Percentiles rank a stretch among this genome's conserved stretches.
These are phyloP conservation scores for Chamaecyparis obtusa DNA, from an alignment of 75 land plant species.

Conservation along the genomic window DNA sequence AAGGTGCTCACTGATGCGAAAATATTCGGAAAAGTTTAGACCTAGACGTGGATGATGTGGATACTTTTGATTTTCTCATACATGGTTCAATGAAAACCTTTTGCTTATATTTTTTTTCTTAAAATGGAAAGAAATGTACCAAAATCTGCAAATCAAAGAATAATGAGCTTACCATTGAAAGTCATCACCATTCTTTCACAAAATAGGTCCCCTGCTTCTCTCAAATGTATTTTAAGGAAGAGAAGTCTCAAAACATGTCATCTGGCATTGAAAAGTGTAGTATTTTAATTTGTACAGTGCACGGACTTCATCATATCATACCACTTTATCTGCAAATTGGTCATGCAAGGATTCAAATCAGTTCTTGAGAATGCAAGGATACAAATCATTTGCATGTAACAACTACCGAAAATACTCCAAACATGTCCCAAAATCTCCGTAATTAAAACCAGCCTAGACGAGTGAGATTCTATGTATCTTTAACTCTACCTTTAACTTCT, in stretches of 20 bases:
- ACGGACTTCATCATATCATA: not conserved
- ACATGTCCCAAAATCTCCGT: no score
- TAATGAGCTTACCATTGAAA: conserved; percentile 4
- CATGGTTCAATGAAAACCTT: not conserved
- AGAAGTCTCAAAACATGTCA: not conserved
- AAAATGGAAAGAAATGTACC: not conserved
- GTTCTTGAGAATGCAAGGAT: no score
- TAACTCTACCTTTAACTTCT: no score
- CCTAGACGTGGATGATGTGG: not conserved
- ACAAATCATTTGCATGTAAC: no score
- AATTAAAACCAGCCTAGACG: no score
- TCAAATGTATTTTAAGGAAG: not conserved
- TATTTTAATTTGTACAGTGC: not conserved
- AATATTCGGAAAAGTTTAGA: not conserved
- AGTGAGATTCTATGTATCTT: not conserved
- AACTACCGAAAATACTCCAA: no score
- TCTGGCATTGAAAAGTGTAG: not conserved
- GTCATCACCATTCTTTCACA: not conserved
- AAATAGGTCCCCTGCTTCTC: not conserved
- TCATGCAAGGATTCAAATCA: no score
- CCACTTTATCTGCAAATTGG: no score
- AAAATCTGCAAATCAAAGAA: not conserved
- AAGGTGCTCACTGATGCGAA: not conserved
- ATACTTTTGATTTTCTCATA: not conserved
- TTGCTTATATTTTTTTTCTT: not conserved